These are phyloP conservation scores for Aquilaria agallochum DNA, from an alignment of 441 rosid genomes.

Conservation along the genomic window DNA sequence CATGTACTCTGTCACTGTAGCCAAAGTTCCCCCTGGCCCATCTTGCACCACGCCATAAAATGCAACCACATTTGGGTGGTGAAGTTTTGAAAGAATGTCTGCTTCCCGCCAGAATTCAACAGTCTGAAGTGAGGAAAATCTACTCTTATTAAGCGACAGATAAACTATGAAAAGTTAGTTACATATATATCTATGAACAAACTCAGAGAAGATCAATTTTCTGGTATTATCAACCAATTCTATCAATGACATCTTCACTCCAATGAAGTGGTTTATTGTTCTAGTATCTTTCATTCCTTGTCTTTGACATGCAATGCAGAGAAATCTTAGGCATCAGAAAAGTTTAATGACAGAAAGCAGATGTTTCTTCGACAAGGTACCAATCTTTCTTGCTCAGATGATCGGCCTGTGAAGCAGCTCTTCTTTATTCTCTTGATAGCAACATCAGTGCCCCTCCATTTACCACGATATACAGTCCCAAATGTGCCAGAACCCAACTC, in stretches of 20 bases:
- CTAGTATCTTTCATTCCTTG: not conserved
- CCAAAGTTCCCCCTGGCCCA: conserved; percentile 65
- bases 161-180: not conserved
- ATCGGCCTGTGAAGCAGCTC: conserved; percentile 66
- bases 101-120: conserved; percentile 70
- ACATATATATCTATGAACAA: not conserved
- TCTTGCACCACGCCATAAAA: conserved; percentile 73
- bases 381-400: conserved; percentile 70
- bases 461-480: conserved; percentile 75
- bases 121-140: conserved; percentile 26
- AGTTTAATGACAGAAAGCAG: not conserved
- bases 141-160: conserved; percentile 1
- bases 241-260: too few relatives aligned
- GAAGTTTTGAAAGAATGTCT: conserved; percentile 65
- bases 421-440: conserved; percentile 74
- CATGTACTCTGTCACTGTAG: conserved; percentile 72
- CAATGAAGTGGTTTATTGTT: not conserved
- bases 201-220: not conserved
- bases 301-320: not conserved
- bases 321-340: not conserved
- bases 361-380: conserved; percentile 23
- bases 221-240: too few relatives aligned
- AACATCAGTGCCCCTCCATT: conserved; percentile 80
- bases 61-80: conserved; percentile 76
- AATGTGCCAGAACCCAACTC: conserved; percentile 72